phyloP scores from a whole-genome alignment of 352 stramenopile species.

The Albugo laibachii region DNA sequence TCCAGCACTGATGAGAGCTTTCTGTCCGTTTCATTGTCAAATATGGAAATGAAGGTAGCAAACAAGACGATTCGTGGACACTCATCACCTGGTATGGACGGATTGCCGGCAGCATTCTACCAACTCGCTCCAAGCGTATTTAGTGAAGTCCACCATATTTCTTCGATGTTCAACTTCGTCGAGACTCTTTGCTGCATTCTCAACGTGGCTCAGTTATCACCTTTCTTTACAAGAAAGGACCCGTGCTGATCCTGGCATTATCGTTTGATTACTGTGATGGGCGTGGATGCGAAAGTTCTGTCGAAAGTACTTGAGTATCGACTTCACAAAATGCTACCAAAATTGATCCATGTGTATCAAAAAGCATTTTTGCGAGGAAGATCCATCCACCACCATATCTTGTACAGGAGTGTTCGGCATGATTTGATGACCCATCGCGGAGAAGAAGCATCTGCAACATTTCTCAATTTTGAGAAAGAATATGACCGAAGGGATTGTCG shows the following conservation, averaged over 20 bases:
- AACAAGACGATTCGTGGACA: not conserved
- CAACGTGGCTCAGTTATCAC: slow-evolving; percentile 8
- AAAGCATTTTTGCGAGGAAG: not conserved
- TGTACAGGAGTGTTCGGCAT: slow-evolving; percentile 5
- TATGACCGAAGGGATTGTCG: slow-evolving; percentile 4
- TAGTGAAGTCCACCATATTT: slow-evolving; percentile 7
- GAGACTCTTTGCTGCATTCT: slow-evolving; percentile 5
- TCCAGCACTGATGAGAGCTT: not conserved
- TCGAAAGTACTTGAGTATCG: slow-evolving; percentile 4
- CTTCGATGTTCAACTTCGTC: slow-evolving; percentile 6
- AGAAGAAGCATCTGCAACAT: not conserved
- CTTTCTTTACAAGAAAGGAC: slow-evolving; percentile 10
- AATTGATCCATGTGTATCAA: slow-evolving; percentile 8
- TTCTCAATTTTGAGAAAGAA: not conserved
- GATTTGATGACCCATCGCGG: slow-evolving; percentile 1
- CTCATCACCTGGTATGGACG: slow-evolving; percentile 1
- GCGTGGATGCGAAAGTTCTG: slow-evolving; percentile 10
- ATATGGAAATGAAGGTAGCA: not conserved
- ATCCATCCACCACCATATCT: slow-evolving; percentile 8
- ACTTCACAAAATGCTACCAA: not conserved
- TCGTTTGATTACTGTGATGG: slow-evolving; percentile 4
- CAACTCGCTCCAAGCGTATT: slow-evolving; percentile 9
- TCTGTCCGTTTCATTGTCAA: not conserved
- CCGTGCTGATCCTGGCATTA: not conserved
- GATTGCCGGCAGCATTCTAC: slow-evolving; percentile 10